A percentile compares a stretch with the other conserved stretches of the same genome.
These are phyloP conservation scores for Cryptosporidium ryanae DNA, from an alignment of 169 alveolate genomes.

Conservation along the genomic window DNA sequence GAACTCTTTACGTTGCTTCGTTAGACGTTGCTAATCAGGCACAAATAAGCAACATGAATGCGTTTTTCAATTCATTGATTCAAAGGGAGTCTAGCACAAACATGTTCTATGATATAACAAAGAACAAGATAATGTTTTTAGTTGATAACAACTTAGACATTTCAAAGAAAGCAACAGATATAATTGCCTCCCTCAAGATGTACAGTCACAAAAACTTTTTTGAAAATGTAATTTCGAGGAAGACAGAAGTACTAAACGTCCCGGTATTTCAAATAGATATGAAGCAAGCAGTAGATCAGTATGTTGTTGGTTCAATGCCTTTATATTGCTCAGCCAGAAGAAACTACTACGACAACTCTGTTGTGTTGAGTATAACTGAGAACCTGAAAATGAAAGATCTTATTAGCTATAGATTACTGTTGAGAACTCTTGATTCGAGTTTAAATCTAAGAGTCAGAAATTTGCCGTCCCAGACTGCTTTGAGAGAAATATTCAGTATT, in stretches of 20 bases:
- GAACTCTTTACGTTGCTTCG: conserved; percentile 31
- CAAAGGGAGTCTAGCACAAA: not conserved
- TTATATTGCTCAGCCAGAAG: conserved; percentile 33
- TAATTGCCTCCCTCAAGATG: not conserved
- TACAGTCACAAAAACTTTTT: not conserved
- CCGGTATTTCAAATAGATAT: conserved; percentile 44
- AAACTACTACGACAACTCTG: conserved; percentile 34
- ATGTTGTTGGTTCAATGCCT: conserved; percentile 39
- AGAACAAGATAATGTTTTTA: conserved; percentile 12
- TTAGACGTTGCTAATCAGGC: not conserved
- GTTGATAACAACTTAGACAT: conserved; percentile 6
- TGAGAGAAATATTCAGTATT: conserved; percentile 20
- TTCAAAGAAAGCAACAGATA: not conserved
- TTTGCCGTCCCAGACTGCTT: conserved; percentile 62
- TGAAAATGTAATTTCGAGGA: not conserved
- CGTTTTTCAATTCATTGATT: conserved; percentile 29
- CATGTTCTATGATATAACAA: conserved; percentile 34
- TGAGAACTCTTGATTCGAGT: not conserved
- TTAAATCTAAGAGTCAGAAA: conserved; percentile 29
- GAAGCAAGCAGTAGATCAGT: conserved; percentile 5
- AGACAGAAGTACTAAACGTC: conserved; percentile 13
- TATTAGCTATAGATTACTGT: conserved; percentile 4
- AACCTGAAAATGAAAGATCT: conserved; percentile 16
- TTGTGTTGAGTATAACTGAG: conserved; percentile 8
- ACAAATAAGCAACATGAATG: conserved; percentile 10